phyloP scores from a whole-genome alignment of 2,329 filamentous ascomycete genomes.

The Pseudogymnoascus sp. region DNA sequence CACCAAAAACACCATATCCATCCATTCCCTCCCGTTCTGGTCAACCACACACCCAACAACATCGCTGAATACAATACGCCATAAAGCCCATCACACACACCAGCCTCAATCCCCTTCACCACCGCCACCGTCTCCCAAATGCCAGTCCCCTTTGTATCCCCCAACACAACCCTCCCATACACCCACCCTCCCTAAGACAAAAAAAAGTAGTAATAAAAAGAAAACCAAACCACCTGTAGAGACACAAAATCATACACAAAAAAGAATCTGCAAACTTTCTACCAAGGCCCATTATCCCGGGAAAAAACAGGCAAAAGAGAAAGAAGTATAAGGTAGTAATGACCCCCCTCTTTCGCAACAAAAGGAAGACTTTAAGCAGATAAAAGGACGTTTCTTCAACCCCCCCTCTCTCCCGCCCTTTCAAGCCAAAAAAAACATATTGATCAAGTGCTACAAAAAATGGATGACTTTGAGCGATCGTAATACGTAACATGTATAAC shows the following conservation, averaged over 20 bases:
- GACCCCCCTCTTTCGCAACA: background rate
- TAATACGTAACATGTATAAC: background rate
- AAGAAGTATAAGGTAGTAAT: background rate
- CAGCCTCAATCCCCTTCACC: background rate
- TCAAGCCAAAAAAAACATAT: background rate
- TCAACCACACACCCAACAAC: background rate
- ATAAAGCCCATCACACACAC: too few relatives aligned
- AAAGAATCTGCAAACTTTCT: background rate
- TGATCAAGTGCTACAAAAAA: background rate
- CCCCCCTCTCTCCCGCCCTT: background rate
- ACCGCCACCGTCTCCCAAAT: background rate
- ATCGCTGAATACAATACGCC: background rate
- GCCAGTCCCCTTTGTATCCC: background rate
- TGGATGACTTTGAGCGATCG: background rate
- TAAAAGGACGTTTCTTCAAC: background rate
- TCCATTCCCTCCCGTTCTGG: background rate
- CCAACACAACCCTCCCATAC: background rate
- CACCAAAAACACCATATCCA: slow-evolving; percentile 22
- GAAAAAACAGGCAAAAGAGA: slow-evolving; percentile 7
- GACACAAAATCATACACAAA: background rate
- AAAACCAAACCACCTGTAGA: background rate
- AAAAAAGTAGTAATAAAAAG: background rate
- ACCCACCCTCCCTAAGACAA: too few relatives aligned
- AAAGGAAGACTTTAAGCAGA: background rate
- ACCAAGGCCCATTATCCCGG: background rate